phyloP scores from a whole-genome alignment of 73 alveolate species.

The Tetrahymena elliotti region DNA sequence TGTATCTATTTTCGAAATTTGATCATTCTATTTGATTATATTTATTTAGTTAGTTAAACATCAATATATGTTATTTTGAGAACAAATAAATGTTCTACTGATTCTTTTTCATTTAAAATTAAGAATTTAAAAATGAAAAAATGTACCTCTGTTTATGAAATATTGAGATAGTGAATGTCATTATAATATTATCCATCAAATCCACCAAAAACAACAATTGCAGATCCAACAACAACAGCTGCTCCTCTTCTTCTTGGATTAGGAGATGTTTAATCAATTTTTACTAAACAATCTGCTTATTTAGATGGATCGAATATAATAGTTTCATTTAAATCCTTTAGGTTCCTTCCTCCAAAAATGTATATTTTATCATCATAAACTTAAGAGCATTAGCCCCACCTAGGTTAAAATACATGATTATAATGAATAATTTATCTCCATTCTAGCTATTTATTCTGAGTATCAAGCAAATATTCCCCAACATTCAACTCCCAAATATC shows the following conservation, averaged over 20 bases:
- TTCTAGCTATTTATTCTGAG: not conserved
- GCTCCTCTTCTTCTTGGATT: slow-evolving; percentile 55
- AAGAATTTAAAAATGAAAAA: not conserved
- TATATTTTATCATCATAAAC: slow-evolving; percentile 66
- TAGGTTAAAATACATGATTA: slow-evolving; percentile 48
- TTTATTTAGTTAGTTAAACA: not conserved
- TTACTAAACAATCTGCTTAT: slow-evolving; percentile 13
- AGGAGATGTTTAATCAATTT: slow-evolving; percentile 17
- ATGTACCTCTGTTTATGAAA: not conserved
- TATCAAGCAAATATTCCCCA: not conserved
- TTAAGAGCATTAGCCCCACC: slow-evolving; percentile 82
- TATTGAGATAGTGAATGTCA: slow-evolving; percentile 40
- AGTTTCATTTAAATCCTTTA: slow-evolving; percentile 66
- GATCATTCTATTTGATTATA: not conserved
- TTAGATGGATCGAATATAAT: slow-evolving; percentile 26
- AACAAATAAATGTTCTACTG: not conserved
- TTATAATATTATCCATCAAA: slow-evolving; percentile 49
- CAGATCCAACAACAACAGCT: slow-evolving; percentile 41
- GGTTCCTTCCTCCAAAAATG: slow-evolving; percentile 87
- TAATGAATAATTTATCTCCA: not conserved
- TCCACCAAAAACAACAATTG: slow-evolving; percentile 53
- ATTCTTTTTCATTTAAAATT: not conserved
- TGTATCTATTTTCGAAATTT: not conserved
- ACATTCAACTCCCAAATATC: not conserved
- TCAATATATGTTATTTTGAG: no score